These are phyloP conservation scores for Anthoceros angustus DNA, from an alignment of 225 moss, liverwort and hornwort genomes.

Conservation along the genomic window DNA sequence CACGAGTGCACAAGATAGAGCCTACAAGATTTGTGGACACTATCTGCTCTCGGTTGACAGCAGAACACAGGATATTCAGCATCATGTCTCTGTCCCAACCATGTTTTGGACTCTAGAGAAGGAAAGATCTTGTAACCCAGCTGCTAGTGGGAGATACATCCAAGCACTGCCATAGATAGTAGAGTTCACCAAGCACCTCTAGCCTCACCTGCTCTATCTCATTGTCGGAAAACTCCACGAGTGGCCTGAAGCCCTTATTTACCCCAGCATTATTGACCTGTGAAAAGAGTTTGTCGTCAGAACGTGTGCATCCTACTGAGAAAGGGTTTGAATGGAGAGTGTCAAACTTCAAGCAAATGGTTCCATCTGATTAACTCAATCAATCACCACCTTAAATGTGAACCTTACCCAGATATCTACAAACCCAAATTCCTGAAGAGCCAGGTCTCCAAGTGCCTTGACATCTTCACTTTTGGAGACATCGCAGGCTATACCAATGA, in stretches of 20 bases:
- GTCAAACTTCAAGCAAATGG: too few species aligned
- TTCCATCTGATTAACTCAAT: neutral
- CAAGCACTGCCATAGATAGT: too few species aligned
- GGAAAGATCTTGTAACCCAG: too few species aligned
- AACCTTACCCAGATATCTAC: constrained; percentile 56
- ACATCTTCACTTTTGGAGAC: constrained; percentile 81
- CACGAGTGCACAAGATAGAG: constrained; percentile 81
- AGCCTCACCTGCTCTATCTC: constrained; percentile 49
- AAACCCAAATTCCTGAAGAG: constrained; percentile 49
- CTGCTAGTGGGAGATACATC: too few species aligned
- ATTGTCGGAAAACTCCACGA: constrained; percentile 69
- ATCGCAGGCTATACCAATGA: constrained; percentile 72
- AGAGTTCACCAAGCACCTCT: too few species aligned
- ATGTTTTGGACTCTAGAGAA: constrained; percentile 22
- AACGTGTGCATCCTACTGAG: constrained; percentile 1
- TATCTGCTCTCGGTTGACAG: constrained; percentile 32
- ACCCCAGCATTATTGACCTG: constrained; percentile 90
- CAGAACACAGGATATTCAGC: constrained; percentile 1
- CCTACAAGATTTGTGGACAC: constrained; percentile 79
- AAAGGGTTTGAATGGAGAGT: neutral
- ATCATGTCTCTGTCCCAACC: too few species aligned
- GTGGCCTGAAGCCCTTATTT: constrained; percentile 80
- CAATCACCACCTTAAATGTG: neutral
- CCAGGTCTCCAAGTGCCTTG: constrained; percentile 53
- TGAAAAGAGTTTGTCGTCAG: constrained; percentile 6